These are phyloP conservation scores for Suillus spraguei DNA, from an alignment of 768 basidiomycete species.

Conservation along the genomic window DNA sequence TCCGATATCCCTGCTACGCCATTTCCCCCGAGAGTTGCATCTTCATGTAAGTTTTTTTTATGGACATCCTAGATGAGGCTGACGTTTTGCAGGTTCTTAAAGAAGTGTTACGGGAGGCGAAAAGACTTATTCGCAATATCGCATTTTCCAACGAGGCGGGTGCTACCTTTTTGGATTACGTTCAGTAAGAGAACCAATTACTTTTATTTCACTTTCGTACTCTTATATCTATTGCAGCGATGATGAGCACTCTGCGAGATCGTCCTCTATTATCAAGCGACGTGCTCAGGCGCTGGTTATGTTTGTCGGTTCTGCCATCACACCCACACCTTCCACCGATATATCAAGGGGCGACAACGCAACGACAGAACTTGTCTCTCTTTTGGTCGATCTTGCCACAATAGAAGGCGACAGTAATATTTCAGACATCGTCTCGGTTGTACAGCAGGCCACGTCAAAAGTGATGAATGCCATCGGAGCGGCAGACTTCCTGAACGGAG, in stretches of 20 bases:
- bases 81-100: constrained; percentile 51
- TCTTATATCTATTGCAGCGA: constrained; percentile 44
- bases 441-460: constrained; percentile 53
- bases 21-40: constrained; percentile 49
- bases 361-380: constrained; percentile 46
- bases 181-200: constrained; percentile 44
- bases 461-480: constrained; percentile 70
- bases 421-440: constrained; percentile 47
- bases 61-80: not conserved
- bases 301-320: constrained; percentile 60
- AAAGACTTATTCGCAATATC: constrained; percentile 53
- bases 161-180: constrained; percentile 57
- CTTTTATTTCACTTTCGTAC: not conserved
- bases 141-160: constrained; percentile 38
- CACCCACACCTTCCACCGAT: constrained; percentile 19
- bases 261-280: constrained; percentile 49
- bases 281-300: constrained; percentile 69
- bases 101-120: constrained; percentile 67
- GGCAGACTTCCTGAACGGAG: constrained; percentile 62
- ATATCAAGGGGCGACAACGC: constrained; percentile 19
- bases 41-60: constrained; percentile 46
- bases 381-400: constrained; percentile 51
- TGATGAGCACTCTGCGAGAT: constrained; percentile 54
- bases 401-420: constrained; percentile 36
- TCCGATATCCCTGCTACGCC: constrained; percentile 66